phyloP scores from a whole-genome alignment of 1,139 yeast genomes.

The Yamadazyma jaroonii region DNA sequence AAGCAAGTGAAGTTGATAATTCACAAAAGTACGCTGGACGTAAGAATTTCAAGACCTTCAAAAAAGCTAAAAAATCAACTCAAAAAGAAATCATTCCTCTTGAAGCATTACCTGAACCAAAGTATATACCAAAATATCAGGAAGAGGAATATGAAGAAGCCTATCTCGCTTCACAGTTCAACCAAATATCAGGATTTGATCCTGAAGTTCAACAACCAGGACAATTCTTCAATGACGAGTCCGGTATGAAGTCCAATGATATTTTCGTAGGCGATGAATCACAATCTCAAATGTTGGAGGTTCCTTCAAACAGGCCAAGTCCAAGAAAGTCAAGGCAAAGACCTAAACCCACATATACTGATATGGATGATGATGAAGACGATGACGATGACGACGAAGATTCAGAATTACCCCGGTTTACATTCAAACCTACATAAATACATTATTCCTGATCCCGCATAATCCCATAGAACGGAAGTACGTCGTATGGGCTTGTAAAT shows the following conservation, averaged over 20 bases:
- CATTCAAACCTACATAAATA: constrained; percentile 21
- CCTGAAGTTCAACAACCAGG: constrained; percentile 1
- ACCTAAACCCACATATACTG: constrained; percentile 10
- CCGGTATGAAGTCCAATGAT: constrained; percentile 1
- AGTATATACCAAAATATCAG: background rate
- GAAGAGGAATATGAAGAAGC: constrained; percentile 4
- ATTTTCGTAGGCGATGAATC: constrained; percentile 8
- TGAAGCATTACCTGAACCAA: background rate
- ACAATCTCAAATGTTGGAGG: background rate
- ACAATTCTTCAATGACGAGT: background rate
- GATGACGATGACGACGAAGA: constrained; percentile 35
- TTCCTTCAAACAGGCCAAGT: constrained; percentile 5
- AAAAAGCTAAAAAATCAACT: constrained; percentile 15
- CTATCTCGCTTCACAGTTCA: background rate
- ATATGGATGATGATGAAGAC: constrained; percentile 31
- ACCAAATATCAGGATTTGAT: constrained; percentile 2
- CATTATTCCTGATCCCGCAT: constrained; percentile 31
- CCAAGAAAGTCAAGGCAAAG: constrained; percentile 1
- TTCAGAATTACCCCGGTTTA: constrained; percentile 38
- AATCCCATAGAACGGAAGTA: constrained; percentile 48
- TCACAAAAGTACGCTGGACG: constrained; percentile 19
- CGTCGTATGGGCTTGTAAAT: constrained; percentile 42
- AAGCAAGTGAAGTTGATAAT: constrained; percentile 4
- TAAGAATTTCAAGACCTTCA: constrained; percentile 38
- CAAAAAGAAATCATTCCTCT: constrained; percentile 18